phyloP scores from a whole-genome alignment of 2,329 filamentous ascomycete genomes.

The Karstenula rhodostoma region DNA sequence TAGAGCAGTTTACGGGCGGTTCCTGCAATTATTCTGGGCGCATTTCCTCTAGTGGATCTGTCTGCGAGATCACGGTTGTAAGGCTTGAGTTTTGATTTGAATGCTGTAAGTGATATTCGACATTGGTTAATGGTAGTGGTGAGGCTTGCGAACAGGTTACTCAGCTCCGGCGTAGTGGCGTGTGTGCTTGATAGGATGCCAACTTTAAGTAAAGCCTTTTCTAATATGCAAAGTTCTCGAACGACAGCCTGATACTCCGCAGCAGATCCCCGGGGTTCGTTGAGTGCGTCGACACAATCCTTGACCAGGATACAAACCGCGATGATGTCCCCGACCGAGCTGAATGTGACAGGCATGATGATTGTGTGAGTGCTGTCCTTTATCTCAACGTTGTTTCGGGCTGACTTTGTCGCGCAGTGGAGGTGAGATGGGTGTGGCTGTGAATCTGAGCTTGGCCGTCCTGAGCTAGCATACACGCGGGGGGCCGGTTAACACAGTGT shows the following conservation, averaged over 20 bases:
- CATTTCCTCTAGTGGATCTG: neutral
- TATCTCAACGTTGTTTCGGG: neutral
- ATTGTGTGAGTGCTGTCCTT: neutral
- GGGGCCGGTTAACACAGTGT: neutral
- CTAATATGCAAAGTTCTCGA: conserved; percentile 33
- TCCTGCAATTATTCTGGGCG: neutral
- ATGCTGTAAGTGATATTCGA: neutral
- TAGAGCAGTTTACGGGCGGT: neutral
- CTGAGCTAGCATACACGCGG: neutral
- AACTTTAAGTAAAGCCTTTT: conserved; percentile 21
- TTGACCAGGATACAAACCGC: conserved; percentile 35
- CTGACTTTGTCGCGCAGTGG: neutral
- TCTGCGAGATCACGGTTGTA: neutral
- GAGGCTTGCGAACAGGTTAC: neutral
- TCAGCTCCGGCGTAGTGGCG: neutral
- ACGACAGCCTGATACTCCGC: conserved; percentile 37
- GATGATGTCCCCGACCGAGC: conserved; percentile 39
- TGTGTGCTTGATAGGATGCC: conserved; percentile 17
- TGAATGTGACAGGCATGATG: conserved; percentile 31
- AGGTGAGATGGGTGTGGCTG: neutral
- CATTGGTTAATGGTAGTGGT: neutral
- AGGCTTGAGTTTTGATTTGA: neutral
- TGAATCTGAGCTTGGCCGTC: neutral
- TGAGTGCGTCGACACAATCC: conserved; percentile 35
- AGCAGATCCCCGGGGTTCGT: conserved; percentile 35